These are phyloP conservation scores for Jatropha podagrica DNA, from an alignment of 441 rosid genomes.

Conservation along the genomic window DNA sequence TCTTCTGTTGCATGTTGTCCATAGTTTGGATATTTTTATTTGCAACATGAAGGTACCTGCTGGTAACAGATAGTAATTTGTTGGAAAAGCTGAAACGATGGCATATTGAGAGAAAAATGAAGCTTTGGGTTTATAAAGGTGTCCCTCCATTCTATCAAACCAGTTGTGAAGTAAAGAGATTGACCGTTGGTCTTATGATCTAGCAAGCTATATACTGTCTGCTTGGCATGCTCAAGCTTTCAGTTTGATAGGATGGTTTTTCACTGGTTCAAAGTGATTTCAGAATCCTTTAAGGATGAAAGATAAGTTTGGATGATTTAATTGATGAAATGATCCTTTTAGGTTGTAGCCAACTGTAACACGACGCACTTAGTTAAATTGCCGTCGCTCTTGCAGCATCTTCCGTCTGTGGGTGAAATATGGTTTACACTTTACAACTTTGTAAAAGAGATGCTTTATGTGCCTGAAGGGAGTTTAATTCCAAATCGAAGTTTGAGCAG, in stretches of 20 bases:
- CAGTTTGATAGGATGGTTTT: conserved; percentile 5
- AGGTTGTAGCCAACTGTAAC: neutral
- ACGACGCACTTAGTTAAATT: neutral
- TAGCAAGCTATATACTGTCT: neutral
- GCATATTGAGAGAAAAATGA: no score
- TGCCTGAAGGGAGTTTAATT: neutral
- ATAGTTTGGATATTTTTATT: no score
- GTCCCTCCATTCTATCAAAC: neutral
- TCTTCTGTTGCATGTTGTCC: no score
- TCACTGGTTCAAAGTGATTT: neutral
- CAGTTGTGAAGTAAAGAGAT: neutral
- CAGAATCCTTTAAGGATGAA: neutral
- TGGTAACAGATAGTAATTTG: no score
- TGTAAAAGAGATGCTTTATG: neutral
- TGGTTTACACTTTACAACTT: neutral
- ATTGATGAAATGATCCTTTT: no score
- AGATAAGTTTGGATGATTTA: conserved; percentile 1
- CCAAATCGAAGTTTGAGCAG: conserved; percentile 4
- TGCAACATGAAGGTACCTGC: no score
- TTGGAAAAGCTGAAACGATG: no score
- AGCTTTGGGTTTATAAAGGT: neutral
- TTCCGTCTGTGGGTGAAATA: neutral
- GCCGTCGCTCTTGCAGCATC: neutral
- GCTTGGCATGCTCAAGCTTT: neutral
- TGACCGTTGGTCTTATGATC: neutral